Base-by-base conservation (phyloP, 495 filamentous ascomycete species). In the Trichoderma virens region DNA sequence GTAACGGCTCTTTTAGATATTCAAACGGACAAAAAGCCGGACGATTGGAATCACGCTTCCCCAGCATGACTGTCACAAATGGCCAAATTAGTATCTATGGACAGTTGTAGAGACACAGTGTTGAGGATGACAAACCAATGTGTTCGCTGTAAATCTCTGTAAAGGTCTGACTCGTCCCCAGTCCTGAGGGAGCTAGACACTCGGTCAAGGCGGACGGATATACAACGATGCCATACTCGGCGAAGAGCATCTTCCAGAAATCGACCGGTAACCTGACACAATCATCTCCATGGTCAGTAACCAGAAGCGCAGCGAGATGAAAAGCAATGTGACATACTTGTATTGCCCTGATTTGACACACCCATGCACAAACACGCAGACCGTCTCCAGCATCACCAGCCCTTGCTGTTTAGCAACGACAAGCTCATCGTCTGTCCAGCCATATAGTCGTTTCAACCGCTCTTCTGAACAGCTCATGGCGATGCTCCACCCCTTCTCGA, bases 181-280 rank as follows among this genome's bases (percentile, higher is more conserved):
- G 2, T 4, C 61, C 61, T 8, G 18, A 13, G 2, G 34, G 1
- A 16, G 34, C 61, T 3, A 62, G 14, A 16, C 8, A 9, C 61
- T 62, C 61, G 9, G 61, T 62, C 38, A 62, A 43, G 35, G 61
- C 61, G 3, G 34, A 41, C 8, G 61, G 61, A 32, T 62, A 62
- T 13, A 62, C 61, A n/a, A 62, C 23, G 61, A 62, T 62, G 34
- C 61, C 61, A 47, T 41, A 62, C 38, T 62, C 35, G 20, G 27
- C 5, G 14, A 27, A 20, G 1, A 62, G 38, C 23, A 62, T 62
- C 20, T 41, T 43, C 61, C 61, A 62, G n/a, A 62, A 62, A 1
- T 62, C 61, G 23, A 18, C 34, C 3, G 61, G 61, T 7, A 62
- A 18, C 11, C 59, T 61, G n/a, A 11, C 11, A 61, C 27, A 16